phyloP scores from a whole-genome alignment of 176 grass and related monocot species.

The Hordeum vulgare region MorexV3_pseudomolecules_assembly NC_058523.1:547251399-547251898 shows the following conservation, averaged over 20 bases:
- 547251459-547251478: neutral
- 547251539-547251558: neutral
- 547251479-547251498: neutral
- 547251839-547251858: neutral
- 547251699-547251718: neutral
- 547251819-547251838: neutral
- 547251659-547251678: neutral
- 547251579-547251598: neutral
- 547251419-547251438: neutral
- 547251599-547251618: neutral
- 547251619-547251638: neutral
- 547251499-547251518: neutral
- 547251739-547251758: neutral
- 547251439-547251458: neutral
- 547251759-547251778: neutral
- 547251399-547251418: neutral
- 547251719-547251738: neutral
- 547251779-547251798: neutral
- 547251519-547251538: neutral
- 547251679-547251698: neutral
- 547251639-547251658: neutral
- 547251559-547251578: neutral
- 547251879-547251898: neutral
- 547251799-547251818: neutral
- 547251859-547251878: neutral